Conservation (phyloP, 164 flowering plant species). For the Macadamia tetraphylla region DNA sequence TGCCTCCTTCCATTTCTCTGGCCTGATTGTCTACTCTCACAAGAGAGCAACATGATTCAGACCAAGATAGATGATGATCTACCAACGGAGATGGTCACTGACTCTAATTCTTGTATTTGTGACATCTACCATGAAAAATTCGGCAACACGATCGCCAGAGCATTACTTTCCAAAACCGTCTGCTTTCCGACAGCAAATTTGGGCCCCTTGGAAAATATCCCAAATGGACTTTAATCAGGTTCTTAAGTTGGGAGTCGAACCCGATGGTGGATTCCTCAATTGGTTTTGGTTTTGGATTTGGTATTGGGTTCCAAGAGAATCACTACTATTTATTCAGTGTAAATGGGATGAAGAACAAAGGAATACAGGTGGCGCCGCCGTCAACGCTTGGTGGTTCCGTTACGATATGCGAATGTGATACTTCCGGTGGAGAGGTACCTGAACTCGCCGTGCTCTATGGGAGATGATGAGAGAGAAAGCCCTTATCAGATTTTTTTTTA, state of each 20-base stretch:
- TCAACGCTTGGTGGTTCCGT: slow-evolving; percentile 57
- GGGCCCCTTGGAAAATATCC: slow-evolving; percentile 26
- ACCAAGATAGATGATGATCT: no score
- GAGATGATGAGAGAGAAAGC: slow-evolving; percentile 27
- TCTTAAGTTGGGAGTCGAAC: slow-evolving; percentile 22
- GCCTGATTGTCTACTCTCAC: no score
- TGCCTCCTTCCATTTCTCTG: no score
- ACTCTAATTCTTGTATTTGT: no score
- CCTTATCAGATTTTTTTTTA: no score
- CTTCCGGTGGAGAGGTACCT: slow-evolving; percentile 35
- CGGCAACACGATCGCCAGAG: no score
- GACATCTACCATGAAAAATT: no score
- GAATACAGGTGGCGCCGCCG: slow-evolving; percentile 32
- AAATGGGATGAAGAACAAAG: slow-evolving; percentile 12
- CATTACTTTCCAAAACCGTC: no score
- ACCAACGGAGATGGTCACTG: no score
- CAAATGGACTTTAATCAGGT: slow-evolving; percentile 16
- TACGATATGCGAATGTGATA: slow-evolving; percentile 65
- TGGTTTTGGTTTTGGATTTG: slow-evolving; percentile 7
- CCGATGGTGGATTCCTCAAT: neutral
- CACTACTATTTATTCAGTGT: slow-evolving; percentile 1
- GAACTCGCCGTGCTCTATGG: slow-evolving; percentile 18
- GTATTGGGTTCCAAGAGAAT: slow-evolving; percentile 10
- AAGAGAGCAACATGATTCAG: no score
- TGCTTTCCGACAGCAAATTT: slow-evolving; percentile 11